Percentiles rank a stretch among this genome's conserved stretches.
Conservation (phyloP, 2,329 filamentous ascomycete genomes). For the Aspergillus aculeatus region DNA sequence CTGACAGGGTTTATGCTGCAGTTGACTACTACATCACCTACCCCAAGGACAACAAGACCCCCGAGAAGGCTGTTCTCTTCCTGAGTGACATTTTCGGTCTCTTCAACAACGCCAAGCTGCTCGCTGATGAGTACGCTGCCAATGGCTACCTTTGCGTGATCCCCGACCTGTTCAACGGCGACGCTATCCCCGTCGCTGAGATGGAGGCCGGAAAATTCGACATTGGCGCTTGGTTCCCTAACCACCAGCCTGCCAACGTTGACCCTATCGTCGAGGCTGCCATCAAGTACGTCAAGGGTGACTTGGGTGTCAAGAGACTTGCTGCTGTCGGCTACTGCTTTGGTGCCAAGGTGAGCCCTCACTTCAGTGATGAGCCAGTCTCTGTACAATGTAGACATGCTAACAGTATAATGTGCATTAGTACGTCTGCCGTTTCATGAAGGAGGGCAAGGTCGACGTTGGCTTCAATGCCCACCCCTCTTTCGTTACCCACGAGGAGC, state of each 20-base stretch:
- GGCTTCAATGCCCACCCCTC: conserved; percentile 76
- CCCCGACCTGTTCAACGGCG: conserved; percentile 69
- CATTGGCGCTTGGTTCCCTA: conserved; percentile 51
- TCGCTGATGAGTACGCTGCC: conserved; percentile 72
- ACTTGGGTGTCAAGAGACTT: conserved; percentile 58
- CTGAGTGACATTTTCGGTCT: conserved; percentile 61
- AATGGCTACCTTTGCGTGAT: conserved; percentile 70
- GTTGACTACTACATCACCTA: conserved; percentile 58
- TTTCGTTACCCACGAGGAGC: conserved; percentile 67
- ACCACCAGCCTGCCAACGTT: conserved; percentile 50
- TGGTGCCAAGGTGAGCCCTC: conserved; percentile 60
- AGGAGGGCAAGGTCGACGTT: conserved; percentile 62
- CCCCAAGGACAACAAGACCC: conserved; percentile 50
- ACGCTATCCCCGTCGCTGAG: conserved; percentile 57
- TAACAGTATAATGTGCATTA: conserved; percentile 28
- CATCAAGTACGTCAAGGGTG: conserved; percentile 57
- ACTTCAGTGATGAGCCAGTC: neutral
- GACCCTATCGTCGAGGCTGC: conserved; percentile 54
- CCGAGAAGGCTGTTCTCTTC: conserved; percentile 57
- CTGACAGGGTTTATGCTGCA: conserved; percentile 24
- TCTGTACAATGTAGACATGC: neutral
- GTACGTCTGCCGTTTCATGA: conserved; percentile 69
- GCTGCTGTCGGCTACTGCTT: conserved; percentile 73
- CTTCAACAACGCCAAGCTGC: conserved; percentile 60
- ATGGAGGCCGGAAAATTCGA: conserved; percentile 48